phyloP scores from a whole-genome alignment of 2,329 filamentous ascomycete genomes.

The Pseudogymnoascus sp. region DNA sequence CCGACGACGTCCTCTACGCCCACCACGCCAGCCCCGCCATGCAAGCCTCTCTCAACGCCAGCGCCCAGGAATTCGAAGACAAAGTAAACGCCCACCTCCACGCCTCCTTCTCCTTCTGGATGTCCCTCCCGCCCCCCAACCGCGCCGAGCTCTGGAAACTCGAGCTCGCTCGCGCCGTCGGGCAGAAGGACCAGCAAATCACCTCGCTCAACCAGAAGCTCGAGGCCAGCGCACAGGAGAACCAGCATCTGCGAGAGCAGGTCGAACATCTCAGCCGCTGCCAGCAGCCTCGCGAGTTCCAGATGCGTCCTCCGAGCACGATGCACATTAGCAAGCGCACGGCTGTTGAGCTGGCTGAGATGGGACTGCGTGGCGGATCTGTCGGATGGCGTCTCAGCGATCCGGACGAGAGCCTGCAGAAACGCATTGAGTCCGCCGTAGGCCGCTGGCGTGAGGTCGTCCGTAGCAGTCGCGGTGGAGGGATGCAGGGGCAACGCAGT shows the following conservation, averaged over 20 bases:
- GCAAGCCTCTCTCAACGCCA: constrained; percentile 24
- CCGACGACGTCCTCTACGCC: constrained; percentile 24
- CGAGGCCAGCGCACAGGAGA: constrained; percentile 41
- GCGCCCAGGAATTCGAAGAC: constrained; percentile 47
- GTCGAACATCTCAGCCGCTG: constrained; percentile 51
- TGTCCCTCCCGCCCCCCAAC: constrained; percentile 47
- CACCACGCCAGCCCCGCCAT: constrained; percentile 28
- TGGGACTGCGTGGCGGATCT: constrained; percentile 33
- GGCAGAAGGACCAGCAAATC: constrained; percentile 45
- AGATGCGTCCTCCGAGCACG: constrained; percentile 43
- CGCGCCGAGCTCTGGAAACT: constrained; percentile 53
- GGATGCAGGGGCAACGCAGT: constrained; percentile 43
- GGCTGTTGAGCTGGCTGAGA: constrained; percentile 40
- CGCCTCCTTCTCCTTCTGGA: constrained; percentile 73
- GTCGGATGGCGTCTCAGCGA: constrained; percentile 45
- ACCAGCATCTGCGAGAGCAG: constrained; percentile 47
- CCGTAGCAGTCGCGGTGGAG: constrained; percentile 39
- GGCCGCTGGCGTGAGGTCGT: constrained; percentile 56
- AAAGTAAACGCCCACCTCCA: constrained; percentile 67
- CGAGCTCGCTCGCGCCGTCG: constrained; percentile 52
- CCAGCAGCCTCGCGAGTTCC: constrained; percentile 54
- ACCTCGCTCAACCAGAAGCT: constrained; percentile 43
- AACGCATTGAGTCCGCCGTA: constrained; percentile 46
- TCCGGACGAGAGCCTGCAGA: constrained; percentile 43
- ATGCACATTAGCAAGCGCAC: constrained; percentile 44